Evolutionary conservation across 768 basidiomycete species (phyloP).

Genomic region (Infundibulicybe gibba): DNA sequence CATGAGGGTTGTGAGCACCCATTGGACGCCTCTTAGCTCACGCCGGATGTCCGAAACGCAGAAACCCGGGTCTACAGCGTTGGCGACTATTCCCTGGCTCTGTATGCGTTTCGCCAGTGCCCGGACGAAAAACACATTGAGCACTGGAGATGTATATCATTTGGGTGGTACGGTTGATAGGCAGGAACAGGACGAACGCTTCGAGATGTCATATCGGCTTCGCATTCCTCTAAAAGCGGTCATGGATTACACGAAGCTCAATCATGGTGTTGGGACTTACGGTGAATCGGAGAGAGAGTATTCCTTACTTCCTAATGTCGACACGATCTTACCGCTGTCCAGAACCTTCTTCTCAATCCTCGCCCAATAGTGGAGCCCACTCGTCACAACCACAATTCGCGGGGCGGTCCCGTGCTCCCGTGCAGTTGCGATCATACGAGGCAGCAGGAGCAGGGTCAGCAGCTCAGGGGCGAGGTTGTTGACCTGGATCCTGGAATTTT

Average conservation of each 20-base stretch:
- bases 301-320: conserved; percentile 25
- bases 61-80: conserved; percentile 38
- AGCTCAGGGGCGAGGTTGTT: conserved; percentile 40
- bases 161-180: neutral
- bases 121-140: conserved; percentile 36
- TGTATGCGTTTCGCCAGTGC: conserved; percentile 26
- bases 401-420: conserved; percentile 24
- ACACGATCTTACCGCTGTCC: conserved; percentile 22
- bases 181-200: conserved; percentile 20
- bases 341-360: conserved; percentile 18
- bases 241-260: neutral
- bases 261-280: conserved; percentile 11
- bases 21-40: conserved; percentile 13
- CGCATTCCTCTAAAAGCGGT: conserved; percentile 7
- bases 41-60: conserved; percentile 34
- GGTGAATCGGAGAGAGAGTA: conserved; percentile 20
- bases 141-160: conserved; percentile 21
- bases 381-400: conserved; percentile 38
- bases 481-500: conserved; percentile 36
- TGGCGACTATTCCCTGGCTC: conserved; percentile 24
- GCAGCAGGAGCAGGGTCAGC: conserved; percentile 37
- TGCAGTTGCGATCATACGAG: conserved; percentile 35
- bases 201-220: conserved; percentile 26
- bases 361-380: conserved; percentile 34
- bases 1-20: conserved; percentile 17